Conservation (phyloP, 768 basidiomycete species). For the Phanerochaete sordida region DNA sequence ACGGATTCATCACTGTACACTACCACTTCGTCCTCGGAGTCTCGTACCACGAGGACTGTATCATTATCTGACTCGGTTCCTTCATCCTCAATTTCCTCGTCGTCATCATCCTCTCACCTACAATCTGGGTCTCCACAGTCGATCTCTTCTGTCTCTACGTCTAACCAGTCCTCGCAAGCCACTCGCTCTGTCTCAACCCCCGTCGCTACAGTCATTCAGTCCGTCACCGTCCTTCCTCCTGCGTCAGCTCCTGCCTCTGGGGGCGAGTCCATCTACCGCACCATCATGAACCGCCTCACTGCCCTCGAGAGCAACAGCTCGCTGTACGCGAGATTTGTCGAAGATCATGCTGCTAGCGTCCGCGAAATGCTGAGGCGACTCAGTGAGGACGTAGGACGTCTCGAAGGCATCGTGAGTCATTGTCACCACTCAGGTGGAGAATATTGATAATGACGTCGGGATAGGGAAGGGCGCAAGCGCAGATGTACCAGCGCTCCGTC, state of each 20-base stretch:
- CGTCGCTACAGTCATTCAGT: conserved; percentile 3
- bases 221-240: conserved; percentile 15
- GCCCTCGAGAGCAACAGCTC: conserved; percentile 86
- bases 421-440: neutral
- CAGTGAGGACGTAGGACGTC: conserved; percentile 72
- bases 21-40: conserved; percentile 11
- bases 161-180: conserved; percentile 6
- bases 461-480: conserved; percentile 69
- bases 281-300: conserved; percentile 90
- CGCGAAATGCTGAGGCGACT: conserved; percentile 71
- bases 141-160: conserved; percentile 1
- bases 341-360: conserved; percentile 79
- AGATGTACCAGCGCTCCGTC: conserved; percentile 59
- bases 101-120: neutral
- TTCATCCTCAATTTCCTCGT: neutral
- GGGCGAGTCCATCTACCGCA: conserved; percentile 88
- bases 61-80: conserved; percentile 9
- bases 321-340: conserved; percentile 79
- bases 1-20: conserved; percentile 18
- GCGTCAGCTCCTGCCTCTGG: conserved; percentile 18
- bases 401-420: conserved; percentile 69
- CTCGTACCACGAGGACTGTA: conserved; percentile 12
- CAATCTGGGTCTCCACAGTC: conserved; percentile 10
- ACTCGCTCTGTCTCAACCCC: neutral
- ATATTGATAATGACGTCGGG: neutral